These are phyloP conservation scores for Candida smagusa DNA, from an alignment of 1,139 yeast species.

Conservation along the genomic window DNA sequence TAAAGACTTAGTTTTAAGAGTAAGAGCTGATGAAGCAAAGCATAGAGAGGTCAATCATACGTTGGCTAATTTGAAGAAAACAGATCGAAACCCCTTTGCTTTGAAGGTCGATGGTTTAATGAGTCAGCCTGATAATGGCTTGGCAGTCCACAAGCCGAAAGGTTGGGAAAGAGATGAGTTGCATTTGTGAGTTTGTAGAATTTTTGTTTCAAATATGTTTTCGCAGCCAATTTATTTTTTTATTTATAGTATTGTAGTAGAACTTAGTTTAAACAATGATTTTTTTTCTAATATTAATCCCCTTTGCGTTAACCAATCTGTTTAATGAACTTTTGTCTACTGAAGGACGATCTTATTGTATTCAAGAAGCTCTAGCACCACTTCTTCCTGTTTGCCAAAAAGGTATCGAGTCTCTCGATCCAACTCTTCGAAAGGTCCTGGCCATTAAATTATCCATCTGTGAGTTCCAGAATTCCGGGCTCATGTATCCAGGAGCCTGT, in stretches of 20 bases:
- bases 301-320: no score
- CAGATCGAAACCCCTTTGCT: slow-evolving; percentile 70
- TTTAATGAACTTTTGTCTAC: neutral
- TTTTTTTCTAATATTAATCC: no score
- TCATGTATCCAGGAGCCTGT: slow-evolving; percentile 36
- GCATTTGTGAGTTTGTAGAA: slow-evolving; percentile 4
- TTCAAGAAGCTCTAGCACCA: slow-evolving; percentile 23
- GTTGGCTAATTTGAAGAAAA: slow-evolving; percentile 57
- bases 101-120: slow-evolving; percentile 33
- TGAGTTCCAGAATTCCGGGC: slow-evolving; percentile 47
- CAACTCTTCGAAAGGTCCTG: slow-evolving; percentile 29
- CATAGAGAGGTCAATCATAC: slow-evolving; percentile 79
- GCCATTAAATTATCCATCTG: slow-evolving; percentile 53
- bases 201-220: no score
- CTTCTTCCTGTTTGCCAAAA: slow-evolving; percentile 26
- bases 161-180: slow-evolving; percentile 68
- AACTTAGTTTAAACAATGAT: no score
- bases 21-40: slow-evolving; percentile 67
- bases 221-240: no score
- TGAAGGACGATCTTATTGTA: slow-evolving; percentile 16
- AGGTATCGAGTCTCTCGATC: slow-evolving; percentile 33
- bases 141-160: slow-evolving; percentile 41
- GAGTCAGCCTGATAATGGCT: slow-evolving; percentile 57
- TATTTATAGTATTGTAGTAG: no score
- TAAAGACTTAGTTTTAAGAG: slow-evolving; percentile 56